phyloP scores from a whole-genome alignment of 768 basidiomycete genomes.

The Phanerodontia chrysosporium region DNA sequence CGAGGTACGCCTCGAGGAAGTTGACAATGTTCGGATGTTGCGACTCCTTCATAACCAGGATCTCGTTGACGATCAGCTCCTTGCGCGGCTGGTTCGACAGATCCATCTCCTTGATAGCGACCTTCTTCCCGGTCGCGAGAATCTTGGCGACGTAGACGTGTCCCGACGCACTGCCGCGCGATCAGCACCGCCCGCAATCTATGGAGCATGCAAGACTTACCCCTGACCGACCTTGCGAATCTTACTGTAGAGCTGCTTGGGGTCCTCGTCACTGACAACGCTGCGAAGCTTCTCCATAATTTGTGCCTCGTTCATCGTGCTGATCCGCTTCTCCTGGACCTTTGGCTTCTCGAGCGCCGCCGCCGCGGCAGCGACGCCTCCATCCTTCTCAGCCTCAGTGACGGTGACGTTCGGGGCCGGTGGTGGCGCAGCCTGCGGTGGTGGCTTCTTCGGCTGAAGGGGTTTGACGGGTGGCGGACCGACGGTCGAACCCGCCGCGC shows the following conservation, averaged over 20 bases:
- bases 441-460: conserved; percentile 70
- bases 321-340: conserved; percentile 79
- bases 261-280: conserved; percentile 85
- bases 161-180: conserved; percentile 76
- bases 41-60: conserved; percentile 97
- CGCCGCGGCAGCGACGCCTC: conserved; percentile 63
- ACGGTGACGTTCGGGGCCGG: conserved; percentile 10
- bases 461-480: conserved; percentile 69
- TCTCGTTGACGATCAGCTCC: conserved; percentile 97
- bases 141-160: conserved; percentile 98
- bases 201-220: conserved; percentile 43
- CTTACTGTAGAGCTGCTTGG: conserved; percentile 87
- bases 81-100: conserved; percentile 91
- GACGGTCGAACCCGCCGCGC: conserved; percentile 44
- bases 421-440: conserved; percentile 15
- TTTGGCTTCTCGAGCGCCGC: conserved; percentile 63
- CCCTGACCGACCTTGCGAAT: conserved; percentile 99
- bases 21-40: conserved; percentile 98
- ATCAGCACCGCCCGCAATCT: background rate
- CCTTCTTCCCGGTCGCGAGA: conserved; percentile 76
- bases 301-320: conserved; percentile 95
- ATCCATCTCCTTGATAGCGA: conserved; percentile 99
- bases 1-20: conserved; percentile 86
- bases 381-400: conserved; percentile 35
- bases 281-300: conserved; percentile 95